Base-by-base conservation (phyloP, 257 asterid genomes). In the Primulina eburnea region DNA sequence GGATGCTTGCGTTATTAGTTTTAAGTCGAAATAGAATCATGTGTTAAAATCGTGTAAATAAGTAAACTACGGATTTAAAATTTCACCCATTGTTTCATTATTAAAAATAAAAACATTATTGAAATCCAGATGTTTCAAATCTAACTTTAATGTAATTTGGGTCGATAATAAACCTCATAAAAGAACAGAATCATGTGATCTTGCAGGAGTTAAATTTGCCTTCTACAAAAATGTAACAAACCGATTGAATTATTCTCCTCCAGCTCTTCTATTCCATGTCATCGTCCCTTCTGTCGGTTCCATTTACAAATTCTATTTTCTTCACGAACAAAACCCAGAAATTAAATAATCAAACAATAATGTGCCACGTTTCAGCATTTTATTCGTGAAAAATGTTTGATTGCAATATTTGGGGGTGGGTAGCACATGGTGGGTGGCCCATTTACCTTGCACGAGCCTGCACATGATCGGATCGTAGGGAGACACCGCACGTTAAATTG, bases 361-460 rank as follows among this genome's bases (percentile, higher is more conserved):
- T 2, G 6, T 43, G n/a, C 6, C 53, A 43, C 53, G 53, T 43
- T 3, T 11, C 53, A 12, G 9, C 53, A 9, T 43, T 0, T 43
- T 3, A 61, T 52, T 35, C 28, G 32, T 10, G 26, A 70, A 73
- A 73, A 64, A 66, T 73, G 30, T 62, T 47, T 33, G 37, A 33
- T 26, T 8, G 35, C 2, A 43, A 21, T 53, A 32, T 67, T 33
- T 53, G 67, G 70, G 76, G 58, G 66, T 62, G 26, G 0, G 1
- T 21, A 32, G 30, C 83, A 78, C 85, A 55, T 85, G 83, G 82
- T 83, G 79, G 87, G 84, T 24, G 56, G 60, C 62, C 38, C 68
- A 59, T 65, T 71, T 71, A 77, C 18, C n/a, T 63, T 56, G 77
- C 26, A 24, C 26, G 26, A 24, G 26, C 26, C 26, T 24, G 26